A percentile compares a stretch with the other conserved stretches of the same genome.
These are phyloP conservation scores for Agrocybe praecox DNA, from an alignment of 768 basidiomycete genomes.

Conservation along the genomic window DNA sequence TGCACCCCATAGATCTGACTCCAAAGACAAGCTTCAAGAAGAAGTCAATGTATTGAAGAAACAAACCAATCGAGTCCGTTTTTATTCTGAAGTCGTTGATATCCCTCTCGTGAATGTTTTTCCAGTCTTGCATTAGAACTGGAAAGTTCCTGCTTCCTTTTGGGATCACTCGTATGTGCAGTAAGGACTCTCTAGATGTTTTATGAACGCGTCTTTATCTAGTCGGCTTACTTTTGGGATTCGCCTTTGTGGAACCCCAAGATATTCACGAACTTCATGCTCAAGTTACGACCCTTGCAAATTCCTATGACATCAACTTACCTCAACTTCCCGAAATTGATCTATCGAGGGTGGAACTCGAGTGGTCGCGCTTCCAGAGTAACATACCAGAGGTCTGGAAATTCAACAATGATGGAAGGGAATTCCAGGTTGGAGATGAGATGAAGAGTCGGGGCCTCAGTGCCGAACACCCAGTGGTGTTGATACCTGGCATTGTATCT, in stretches of 20 bases:
- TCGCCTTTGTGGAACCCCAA: conserved; percentile 65
- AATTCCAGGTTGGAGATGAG: conserved; percentile 75
- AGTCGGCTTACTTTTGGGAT: conserved; percentile 72
- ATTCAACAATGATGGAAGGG: conserved; percentile 76
- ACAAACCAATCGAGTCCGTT: conserved; percentile 12
- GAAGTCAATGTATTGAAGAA: conserved; percentile 20
- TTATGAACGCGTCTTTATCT: background rate
- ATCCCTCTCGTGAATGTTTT: too few species aligned
- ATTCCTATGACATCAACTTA: conserved; percentile 70
- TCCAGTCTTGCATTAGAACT: conserved; percentile 29
- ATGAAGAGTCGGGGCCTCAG: conserved; percentile 65
- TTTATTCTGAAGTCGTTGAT: background rate
- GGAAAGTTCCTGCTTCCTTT: conserved; percentile 72
- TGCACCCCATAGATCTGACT: conserved; percentile 1
- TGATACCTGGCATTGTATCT: conserved; percentile 91
- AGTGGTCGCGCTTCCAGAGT: conserved; percentile 69
- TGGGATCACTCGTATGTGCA: conserved; percentile 56
- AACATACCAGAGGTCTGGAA: conserved; percentile 85
- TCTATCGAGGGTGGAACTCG: conserved; percentile 66
- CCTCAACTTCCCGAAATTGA: conserved; percentile 67
- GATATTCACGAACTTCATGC: conserved; percentile 71
- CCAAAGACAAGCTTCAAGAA: conserved; percentile 17
- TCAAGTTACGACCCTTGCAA: conserved; percentile 65
- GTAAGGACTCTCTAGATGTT: background rate
- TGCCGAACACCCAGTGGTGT: conserved; percentile 77